These are phyloP conservation scores for Cucurbitaria berberidis DNA, from an alignment of 2,329 filamentous ascomycete genomes.

Conservation along the genomic window DNA sequence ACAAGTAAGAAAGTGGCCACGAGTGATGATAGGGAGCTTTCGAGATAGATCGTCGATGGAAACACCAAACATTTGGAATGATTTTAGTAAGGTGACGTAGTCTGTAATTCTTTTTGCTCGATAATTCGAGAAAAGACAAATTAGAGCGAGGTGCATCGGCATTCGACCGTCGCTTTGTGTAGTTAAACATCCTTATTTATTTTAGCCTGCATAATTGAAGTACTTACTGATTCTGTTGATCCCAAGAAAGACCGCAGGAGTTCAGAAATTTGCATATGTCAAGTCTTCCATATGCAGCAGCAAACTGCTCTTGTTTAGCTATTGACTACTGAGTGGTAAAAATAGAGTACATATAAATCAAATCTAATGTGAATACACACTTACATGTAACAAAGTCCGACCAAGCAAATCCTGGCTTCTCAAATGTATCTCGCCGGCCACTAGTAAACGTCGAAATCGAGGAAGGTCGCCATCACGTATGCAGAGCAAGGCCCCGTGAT, in stretches of 20 bases:
- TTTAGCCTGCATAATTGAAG: not conserved
- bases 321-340: not conserved
- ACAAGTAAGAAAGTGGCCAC: no score
- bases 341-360: no score
- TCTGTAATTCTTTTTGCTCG: no score
- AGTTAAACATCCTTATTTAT: no score
- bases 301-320: not conserved
- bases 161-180: not conserved
- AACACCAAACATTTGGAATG: no score
- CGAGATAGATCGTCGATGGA: no score
- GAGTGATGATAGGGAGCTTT: no score
- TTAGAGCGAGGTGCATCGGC: not conserved
- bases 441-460: not conserved
- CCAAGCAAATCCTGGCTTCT: constrained; percentile 31
- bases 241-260: not conserved
- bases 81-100: no score
- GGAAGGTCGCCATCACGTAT: not conserved
- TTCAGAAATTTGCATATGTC: not conserved
- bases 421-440: constrained; percentile 17
- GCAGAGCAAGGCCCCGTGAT: not conserved
- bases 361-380: not conserved
- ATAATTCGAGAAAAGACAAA: no score
- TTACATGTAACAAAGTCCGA: not conserved
- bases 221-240: not conserved
- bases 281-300: not conserved